phyloP scores from a whole-genome alignment of 441 rosid species.

The Aquilaria agallochum region DNA sequence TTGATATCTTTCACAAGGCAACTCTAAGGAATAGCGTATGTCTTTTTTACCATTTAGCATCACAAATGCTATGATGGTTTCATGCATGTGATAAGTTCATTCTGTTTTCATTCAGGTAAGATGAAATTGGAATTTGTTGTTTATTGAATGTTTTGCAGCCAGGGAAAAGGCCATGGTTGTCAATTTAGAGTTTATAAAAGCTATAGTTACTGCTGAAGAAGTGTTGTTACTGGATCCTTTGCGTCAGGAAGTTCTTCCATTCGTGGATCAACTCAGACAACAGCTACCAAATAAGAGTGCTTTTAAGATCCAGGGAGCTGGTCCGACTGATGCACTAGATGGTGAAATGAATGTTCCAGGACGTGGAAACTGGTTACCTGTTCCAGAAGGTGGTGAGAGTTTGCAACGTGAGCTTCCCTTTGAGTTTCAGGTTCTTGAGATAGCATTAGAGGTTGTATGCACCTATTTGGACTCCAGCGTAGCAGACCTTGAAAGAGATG shows the following conservation, averaged over 20 bases:
- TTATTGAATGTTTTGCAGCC: conserved; percentile 36
- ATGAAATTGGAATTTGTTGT: background rate
- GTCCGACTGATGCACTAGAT: conserved; percentile 29
- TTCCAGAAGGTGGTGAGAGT: conserved; percentile 77
- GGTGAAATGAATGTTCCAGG: conserved; percentile 41
- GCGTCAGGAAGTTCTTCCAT: conserved; percentile 71
- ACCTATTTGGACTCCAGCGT: conserved; percentile 63
- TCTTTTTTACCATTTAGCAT: too few species aligned
- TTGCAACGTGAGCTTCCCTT: conserved; percentile 83
- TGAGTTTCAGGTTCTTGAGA: conserved; percentile 95
- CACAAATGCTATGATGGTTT: too few species aligned
- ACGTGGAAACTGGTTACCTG: conserved; percentile 44
- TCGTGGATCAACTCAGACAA: conserved; percentile 73
- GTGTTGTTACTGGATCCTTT: conserved; percentile 80
- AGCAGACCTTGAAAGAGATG: conserved; percentile 73
- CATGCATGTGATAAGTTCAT: background rate
- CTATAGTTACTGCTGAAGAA: conserved; percentile 92
- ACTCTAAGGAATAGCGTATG: too few species aligned
- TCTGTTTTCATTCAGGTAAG: background rate
- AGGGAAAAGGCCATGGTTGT: conserved; percentile 96
- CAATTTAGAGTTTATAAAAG: conserved; percentile 84
- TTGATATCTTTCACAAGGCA: too few species aligned
- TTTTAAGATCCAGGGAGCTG: conserved; percentile 28
- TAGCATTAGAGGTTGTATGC: conserved; percentile 86
- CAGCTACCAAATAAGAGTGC: conserved; percentile 59